Evolutionary conservation across 2,329 filamentous ascomycete genomes (phyloP).

Genomic region (Aspergillus transmontanensis): DNA sequence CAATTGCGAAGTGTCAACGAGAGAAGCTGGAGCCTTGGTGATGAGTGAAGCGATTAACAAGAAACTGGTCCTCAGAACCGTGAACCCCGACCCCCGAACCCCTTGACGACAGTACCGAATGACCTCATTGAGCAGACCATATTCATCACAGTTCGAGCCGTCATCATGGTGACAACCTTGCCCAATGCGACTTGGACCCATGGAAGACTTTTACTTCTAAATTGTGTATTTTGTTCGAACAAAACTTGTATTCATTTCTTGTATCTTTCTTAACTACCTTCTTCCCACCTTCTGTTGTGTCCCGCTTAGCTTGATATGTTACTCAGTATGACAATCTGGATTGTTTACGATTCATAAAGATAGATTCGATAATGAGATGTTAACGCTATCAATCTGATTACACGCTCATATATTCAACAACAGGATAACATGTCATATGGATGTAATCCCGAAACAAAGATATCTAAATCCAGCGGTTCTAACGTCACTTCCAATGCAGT

Average conservation of each 20-base stretch:
- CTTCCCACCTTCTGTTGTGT: not conserved
- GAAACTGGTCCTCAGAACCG: not conserved
- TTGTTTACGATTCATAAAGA: not conserved
- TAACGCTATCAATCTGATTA: not conserved
- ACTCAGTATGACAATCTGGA: not conserved
- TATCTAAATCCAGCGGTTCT: not conserved
- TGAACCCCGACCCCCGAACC: not conserved
- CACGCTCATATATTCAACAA: not conserved
- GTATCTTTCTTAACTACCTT: not conserved
- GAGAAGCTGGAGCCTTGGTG: slow-evolving; percentile 47
- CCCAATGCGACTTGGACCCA: not conserved
- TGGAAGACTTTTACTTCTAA: not conserved
- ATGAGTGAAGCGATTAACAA: slow-evolving; percentile 23
- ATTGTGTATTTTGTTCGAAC: not conserved
- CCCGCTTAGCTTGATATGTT: not conserved
- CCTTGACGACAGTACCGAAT: not conserved
- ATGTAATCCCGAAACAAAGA: not conserved
- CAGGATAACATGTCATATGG: not conserved
- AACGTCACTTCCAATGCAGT: not conserved
- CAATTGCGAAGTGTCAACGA: slow-evolving; percentile 34
- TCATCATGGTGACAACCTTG: not conserved
- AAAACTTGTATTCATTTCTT: slow-evolving; percentile 2
- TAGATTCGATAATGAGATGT: not conserved
- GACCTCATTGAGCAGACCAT: not conserved
- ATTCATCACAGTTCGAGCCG: not conserved